Conservation (phyloP, 139 green algal species). For the Chlamydomonas schloesseri region DNA sequence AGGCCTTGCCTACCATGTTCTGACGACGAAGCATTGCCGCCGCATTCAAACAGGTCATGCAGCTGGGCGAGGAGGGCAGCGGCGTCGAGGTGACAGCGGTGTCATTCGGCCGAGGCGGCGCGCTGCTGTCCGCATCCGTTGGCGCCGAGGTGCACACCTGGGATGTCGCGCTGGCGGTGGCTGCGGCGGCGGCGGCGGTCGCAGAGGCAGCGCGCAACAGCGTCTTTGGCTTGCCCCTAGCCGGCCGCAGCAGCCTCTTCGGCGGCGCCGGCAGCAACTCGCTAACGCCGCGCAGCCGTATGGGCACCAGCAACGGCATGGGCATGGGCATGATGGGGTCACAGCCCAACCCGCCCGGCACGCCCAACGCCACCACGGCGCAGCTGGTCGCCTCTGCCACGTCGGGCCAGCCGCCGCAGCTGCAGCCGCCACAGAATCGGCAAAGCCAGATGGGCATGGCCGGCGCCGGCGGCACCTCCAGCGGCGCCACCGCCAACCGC, state of each 20-base stretch:
- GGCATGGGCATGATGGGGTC: too few species aligned
- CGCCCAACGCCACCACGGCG: too few species aligned
- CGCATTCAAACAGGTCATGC: conserved; percentile 2
- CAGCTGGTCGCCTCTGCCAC: too few species aligned
- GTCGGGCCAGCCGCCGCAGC: too few species aligned
- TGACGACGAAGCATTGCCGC: too few species aligned
- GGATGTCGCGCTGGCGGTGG: conserved; percentile 21
- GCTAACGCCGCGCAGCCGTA: neutral
- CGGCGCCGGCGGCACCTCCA: too few species aligned
- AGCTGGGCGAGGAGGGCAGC: neutral
- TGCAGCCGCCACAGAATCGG: too few species aligned
- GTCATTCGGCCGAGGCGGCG: conserved; percentile 8
- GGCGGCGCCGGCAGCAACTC: too few species aligned
- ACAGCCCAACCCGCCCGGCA: too few species aligned
- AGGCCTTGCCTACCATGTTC: too few species aligned
- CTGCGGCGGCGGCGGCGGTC: neutral
- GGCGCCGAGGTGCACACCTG: neutral
- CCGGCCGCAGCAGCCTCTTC: too few species aligned
- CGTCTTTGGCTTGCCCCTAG: too few species aligned
- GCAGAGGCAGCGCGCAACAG: neutral
- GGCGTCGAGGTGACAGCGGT: neutral
- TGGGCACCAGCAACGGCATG: neutral
- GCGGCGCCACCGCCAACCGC: neutral
- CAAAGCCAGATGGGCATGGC: neutral
- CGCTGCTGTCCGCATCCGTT: neutral